Evolutionary conservation across 306 rosid genomes (phyloP), one percentile per base, ranked within the genome.

Genomic region (Quercus ilex): DNA sequence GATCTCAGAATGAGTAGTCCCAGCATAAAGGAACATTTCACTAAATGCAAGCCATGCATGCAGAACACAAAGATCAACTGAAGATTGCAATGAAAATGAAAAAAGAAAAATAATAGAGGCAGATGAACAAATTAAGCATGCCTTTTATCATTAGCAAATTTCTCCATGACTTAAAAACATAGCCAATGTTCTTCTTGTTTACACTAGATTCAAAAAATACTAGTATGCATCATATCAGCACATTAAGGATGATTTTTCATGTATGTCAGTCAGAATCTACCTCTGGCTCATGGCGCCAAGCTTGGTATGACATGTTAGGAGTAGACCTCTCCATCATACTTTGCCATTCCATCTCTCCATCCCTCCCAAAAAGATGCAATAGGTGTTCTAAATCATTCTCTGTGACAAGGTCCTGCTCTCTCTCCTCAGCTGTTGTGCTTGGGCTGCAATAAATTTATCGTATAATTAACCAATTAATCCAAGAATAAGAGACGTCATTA

Each of bases 211-310:
- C 51, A 75, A 46, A 13, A 46, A 55, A 67, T 57, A 59, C 11
- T 52, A 60, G 59, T 38, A 41, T 38, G 15, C 15, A 68, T 62
- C 64, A 23, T 26, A 65, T 46, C 60, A 69, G 55, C 75, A 58
- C 58, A 74, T 74, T n/a, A 84, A 74, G 55, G 74, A 77, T 53
- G 58, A 74, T 75, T 70, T 23, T 31, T 5, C 68, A 58, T 62
- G 59, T 46, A 53, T 59, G 62, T 62, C 79, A 69, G 52, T 68
- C 57, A 28, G 69, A 68, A 78, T 72, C 84, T 75, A 95, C 99
- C 98, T 90, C 96, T 64, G 97, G 97, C 58, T 96, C 98, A 86
- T 88, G 92, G 77, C 98, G 98, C 99, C 98, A 96, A 51, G 97
- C 98, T 83, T 91, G 91, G 85, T 96, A 96, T 33, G 91, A 84